Conservation (phyloP, 2,329 filamentous ascomycete genomes). For the Diaporthe aspalathi region DNA sequence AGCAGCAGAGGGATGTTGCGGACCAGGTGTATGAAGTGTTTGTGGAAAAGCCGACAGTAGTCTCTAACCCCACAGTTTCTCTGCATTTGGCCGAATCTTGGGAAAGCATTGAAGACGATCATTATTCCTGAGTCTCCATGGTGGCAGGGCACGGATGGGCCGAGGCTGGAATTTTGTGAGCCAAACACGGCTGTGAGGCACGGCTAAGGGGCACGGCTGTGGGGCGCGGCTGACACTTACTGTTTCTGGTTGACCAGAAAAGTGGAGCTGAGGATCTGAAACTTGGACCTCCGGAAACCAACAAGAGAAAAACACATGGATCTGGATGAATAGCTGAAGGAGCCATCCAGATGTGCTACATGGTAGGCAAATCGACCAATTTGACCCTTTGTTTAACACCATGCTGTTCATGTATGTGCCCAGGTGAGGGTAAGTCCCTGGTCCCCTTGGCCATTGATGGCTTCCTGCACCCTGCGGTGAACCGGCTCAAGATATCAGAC, state of each 20-base stretch:
- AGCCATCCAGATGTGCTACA: not conserved
- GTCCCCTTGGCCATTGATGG: too few species aligned
- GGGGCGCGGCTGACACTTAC: too few species aligned
- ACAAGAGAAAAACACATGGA: not conserved
- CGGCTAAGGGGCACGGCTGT: not conserved
- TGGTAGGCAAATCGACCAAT: not conserved
- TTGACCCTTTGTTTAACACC: not conserved
- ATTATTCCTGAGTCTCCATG: too few species aligned
- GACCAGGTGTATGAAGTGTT: not conserved
- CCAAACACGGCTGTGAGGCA: not conserved
- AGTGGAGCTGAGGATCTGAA: not conserved
- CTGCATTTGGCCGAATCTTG: too few species aligned
- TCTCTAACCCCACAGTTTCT: too few species aligned
- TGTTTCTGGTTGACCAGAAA: not conserved
- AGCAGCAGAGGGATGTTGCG: not conserved
- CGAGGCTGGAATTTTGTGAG: not conserved
- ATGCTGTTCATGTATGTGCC: not conserved
- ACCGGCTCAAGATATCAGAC: too few species aligned
- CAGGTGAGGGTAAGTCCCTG: too few species aligned
- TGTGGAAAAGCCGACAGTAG: not conserved
- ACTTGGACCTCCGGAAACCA: not conserved
- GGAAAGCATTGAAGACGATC: too few species aligned
- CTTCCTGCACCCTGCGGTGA: too few species aligned
- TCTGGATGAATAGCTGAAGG: too few species aligned
- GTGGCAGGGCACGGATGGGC: not conserved